A percentile compares a stretch with the other conserved stretches of the same genome.
Evolutionary conservation across 345 rosid genomes (phyloP).

Genomic region (Pelargonium nanum): DNA sequence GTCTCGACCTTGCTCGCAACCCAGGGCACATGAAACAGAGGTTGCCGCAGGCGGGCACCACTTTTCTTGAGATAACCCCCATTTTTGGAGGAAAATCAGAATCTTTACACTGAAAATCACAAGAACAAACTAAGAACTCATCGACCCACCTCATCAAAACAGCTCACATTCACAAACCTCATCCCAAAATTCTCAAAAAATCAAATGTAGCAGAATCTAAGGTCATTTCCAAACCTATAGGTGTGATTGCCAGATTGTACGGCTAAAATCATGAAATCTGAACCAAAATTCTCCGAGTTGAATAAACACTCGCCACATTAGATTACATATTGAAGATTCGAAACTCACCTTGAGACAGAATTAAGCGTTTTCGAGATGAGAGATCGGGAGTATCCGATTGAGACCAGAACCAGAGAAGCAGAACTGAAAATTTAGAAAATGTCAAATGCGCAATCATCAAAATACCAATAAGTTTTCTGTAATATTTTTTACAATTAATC

Average conservation of each 20-base stretch:
- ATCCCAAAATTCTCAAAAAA: background rate
- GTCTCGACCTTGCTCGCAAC: constrained; percentile 84
- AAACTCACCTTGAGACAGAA: background rate
- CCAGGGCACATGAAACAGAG: constrained; percentile 94
- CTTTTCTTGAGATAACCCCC: constrained; percentile 94
- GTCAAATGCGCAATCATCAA: background rate
- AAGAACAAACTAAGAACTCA: background rate
- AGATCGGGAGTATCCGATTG: background rate
- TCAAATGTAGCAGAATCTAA: background rate
- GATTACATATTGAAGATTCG: too few species aligned
- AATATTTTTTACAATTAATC: too few species aligned
- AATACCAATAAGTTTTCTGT: background rate
- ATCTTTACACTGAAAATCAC: background rate
- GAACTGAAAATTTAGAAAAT: background rate
- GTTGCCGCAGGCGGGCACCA: constrained; percentile 77
- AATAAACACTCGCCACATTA: background rate
- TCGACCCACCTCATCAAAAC: background rate
- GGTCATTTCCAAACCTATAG: background rate
- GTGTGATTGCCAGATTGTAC: background rate
- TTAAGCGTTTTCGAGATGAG: background rate
- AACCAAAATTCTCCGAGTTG: too few species aligned
- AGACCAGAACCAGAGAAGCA: background rate
- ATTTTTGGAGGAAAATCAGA: constrained; percentile 19
- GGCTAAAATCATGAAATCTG: background rate
- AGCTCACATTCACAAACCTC: background rate